Evolutionary conservation across 2,329 filamentous ascomycete genomes (phyloP), one percentile per base, ranked within the genome.

Genomic region (Arthroderma sp.): DNA sequence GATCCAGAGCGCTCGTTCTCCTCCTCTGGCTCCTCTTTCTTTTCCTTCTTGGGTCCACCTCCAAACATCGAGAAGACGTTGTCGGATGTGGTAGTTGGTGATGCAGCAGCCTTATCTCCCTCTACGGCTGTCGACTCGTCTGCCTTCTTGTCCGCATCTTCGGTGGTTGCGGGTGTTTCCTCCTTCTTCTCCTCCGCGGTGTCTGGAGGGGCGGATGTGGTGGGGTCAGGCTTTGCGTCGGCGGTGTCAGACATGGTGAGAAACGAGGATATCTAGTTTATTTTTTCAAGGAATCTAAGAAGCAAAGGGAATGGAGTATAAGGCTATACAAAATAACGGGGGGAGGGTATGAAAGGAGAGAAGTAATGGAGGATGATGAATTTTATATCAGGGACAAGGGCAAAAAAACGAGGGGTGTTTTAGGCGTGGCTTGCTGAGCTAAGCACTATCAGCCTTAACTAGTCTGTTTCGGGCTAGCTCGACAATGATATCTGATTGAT

Each of bases 31-130:
- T 85, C 82, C 50, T 80, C 79, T 75, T 91, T 94, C 76, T 86
- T 88, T 72, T 91, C 85, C 74, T 94, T 96, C 79, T 94, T 94
- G 49, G 85, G 85, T 50, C 91, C 91, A 52, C 91, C 91, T 57
- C 91, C 91, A 62, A 98, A 98, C 91, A 98, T 96, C 67, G 85
- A 89, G 74, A 96, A 96, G 53, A 96, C 85, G 50, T 64, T 75
- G 57, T 72, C 69, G 47, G 59, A 60, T 31, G 70, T 67, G 49
- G 65, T 64, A 43, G 62, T 58, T 40, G 65, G 44, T 39, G 42
- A n/a, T 40, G 43, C 27, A 6, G 40, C 30, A n/a, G 32, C 22
- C 32, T 42, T 42, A 9, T 42, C 40, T 15, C 31, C 40, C 29
- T 39, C 40, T 38, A 60, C 62, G 42, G 61, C 61, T 37, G 58